phyloP scores from a whole-genome alignment of 768 basidiomycete species.

The Aureoboletus auriporus region DNA sequence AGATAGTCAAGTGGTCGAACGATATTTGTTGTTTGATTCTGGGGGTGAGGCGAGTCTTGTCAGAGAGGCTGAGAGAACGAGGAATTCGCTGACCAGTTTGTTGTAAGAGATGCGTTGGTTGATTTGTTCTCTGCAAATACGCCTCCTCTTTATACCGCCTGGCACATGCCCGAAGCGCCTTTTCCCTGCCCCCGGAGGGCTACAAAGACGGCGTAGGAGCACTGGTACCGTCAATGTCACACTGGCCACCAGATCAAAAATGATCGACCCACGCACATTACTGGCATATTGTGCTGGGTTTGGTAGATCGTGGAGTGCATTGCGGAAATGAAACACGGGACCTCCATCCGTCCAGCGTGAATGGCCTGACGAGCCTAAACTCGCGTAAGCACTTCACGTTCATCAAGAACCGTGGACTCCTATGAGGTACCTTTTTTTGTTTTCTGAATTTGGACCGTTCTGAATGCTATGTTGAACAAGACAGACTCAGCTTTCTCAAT shows the following conservation, averaged over 20 bases:
- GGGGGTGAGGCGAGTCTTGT: background rate
- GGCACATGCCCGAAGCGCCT: background rate
- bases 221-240: background rate
- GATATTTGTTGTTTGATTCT: constrained; percentile 2
- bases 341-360: too few species aligned
- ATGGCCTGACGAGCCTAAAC: too few species aligned
- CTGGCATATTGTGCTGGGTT: background rate
- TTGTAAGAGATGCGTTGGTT: background rate
- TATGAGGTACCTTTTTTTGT: background rate
- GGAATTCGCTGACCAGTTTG: constrained; percentile 9
- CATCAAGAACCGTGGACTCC: background rate
- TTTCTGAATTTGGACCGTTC: background rate
- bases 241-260: background rate
- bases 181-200: too few species aligned
- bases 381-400: too few species aligned
- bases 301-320: background rate
- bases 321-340: background rate
- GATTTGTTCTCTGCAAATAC: background rate
- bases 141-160: constrained; percentile 12
- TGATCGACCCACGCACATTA: background rate
- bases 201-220: background rate
- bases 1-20: background rate
- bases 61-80: background rate
- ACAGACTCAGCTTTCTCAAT: background rate
- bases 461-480: background rate